phyloP scores from a whole-genome alignment of 2,329 filamentous ascomycete species.

The Cladosporium halotolerans region DNA sequence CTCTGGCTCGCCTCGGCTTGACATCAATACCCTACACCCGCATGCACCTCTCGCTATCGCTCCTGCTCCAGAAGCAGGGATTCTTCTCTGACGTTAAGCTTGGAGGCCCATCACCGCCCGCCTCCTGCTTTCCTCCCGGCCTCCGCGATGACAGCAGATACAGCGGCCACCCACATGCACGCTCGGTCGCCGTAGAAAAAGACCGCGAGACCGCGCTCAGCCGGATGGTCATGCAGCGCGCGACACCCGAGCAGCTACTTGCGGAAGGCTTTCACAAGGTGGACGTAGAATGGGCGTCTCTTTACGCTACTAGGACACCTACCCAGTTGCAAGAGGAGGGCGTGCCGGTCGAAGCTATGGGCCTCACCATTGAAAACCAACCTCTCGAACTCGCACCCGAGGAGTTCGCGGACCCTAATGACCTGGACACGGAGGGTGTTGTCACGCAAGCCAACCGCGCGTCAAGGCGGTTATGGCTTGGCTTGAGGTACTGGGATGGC shows the following conservation, averaged over 20 bases:
- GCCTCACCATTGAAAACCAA: constrained; percentile 24
- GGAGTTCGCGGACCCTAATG: constrained; percentile 21
- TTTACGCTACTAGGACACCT: constrained; percentile 9
- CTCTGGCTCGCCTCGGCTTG: constrained; percentile 72
- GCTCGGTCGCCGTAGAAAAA: background rate
- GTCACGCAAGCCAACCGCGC: constrained; percentile 56
- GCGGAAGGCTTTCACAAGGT: constrained; percentile 21
- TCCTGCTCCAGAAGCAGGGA: constrained; percentile 75
- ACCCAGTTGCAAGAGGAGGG: constrained; percentile 24
- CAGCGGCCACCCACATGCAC: constrained; percentile 23
- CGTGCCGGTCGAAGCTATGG: constrained; percentile 27
- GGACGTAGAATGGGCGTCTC: constrained; percentile 9
- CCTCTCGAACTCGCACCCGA: constrained; percentile 21
- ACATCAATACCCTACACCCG: constrained; percentile 78
- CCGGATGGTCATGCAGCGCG: constrained; percentile 19
- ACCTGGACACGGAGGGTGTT: constrained; percentile 25
- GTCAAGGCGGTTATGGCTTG: constrained; percentile 73
- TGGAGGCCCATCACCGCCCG: constrained; percentile 55
- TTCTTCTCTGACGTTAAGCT: constrained; percentile 77
- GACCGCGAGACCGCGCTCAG: constrained; percentile 24
- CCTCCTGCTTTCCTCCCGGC: constrained; percentile 26
- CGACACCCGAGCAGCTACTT: constrained; percentile 19
- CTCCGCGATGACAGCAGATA: constrained; percentile 24
- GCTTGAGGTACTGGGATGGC: constrained; percentile 83
- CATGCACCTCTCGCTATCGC: constrained; percentile 67